Conservation (phyloP, 2,329 filamentous ascomycete genomes). For the Paramyrothecium roridum region DNA sequence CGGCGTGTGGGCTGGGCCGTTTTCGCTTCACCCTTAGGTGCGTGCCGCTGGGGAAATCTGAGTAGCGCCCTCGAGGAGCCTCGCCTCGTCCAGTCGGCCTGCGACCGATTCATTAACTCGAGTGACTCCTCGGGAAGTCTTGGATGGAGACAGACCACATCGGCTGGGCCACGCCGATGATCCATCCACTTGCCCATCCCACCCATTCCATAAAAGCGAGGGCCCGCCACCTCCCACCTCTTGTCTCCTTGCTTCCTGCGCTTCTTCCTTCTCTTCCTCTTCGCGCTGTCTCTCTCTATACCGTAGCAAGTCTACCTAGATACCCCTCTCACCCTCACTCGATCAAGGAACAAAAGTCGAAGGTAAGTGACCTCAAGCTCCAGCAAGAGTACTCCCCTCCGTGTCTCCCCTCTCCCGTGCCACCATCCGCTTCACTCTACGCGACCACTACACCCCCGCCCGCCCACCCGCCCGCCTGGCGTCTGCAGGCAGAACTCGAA, state of each 20-base stretch:
- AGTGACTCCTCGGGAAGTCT: neutral
- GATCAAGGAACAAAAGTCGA: neutral
- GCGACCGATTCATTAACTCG: neutral
- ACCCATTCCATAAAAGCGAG: slow-evolving; percentile 19
- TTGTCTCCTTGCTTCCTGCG: slow-evolving; percentile 9
- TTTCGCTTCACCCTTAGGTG: neutral
- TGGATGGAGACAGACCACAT: neutral
- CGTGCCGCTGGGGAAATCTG: neutral
- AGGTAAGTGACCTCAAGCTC: neutral
- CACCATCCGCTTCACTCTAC: too few relatives aligned
- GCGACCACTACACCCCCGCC: too few relatives aligned
- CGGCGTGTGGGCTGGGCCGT: neutral
- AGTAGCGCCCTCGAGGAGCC: too few relatives aligned
- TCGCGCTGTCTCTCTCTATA: slow-evolving; percentile 17
- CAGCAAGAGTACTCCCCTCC: neutral
- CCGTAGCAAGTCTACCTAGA: slow-evolving; percentile 23
- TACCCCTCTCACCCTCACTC: slow-evolving; percentile 13
- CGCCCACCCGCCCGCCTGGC: too few relatives aligned
- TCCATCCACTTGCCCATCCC: neutral
- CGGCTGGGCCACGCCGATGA: neutral
- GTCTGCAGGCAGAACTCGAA: too few relatives aligned
- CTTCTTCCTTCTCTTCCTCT: slow-evolving; percentile 14
- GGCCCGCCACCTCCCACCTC: neutral
- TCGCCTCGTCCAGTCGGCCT: neutral
- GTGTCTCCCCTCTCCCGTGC: neutral